Percentiles rank a stretch among this genome's conserved stretches.
Evolutionary conservation across 2,329 filamentous ascomycete species (phyloP).

Genomic region (Mariannaea elegans): DNA sequence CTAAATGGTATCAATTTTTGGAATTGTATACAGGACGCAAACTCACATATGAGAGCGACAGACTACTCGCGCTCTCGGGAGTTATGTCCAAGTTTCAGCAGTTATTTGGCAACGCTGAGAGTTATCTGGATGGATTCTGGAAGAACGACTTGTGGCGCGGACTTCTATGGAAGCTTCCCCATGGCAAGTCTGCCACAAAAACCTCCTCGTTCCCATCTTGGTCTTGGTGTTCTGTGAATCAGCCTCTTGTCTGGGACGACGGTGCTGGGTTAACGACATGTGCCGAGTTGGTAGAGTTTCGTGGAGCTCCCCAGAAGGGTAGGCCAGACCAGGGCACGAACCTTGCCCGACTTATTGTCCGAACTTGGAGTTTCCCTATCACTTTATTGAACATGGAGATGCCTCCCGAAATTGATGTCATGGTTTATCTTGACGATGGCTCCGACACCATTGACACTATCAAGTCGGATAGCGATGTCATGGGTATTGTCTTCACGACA

Average conservation of each 20-base stretch:
- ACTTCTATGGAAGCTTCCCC: neutral
- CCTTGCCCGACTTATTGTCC: neutral
- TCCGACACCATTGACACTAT: neutral
- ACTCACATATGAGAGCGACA: constrained; percentile 19
- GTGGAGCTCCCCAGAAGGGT: neutral
- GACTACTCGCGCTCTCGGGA: constrained; percentile 3
- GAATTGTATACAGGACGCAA: constrained; percentile 7
- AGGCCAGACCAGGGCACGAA: neutral
- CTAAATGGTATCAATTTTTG: constrained; percentile 14
- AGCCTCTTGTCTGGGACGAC: neutral
- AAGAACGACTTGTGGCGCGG: constrained; percentile 1
- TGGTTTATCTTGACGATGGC: neutral
- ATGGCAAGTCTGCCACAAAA: neutral
- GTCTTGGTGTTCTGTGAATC: constrained; percentile 9
- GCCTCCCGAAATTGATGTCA: neutral
- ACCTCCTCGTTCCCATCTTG: constrained; percentile 4
- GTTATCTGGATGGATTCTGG: constrained; percentile 6
- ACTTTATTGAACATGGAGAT: neutral
- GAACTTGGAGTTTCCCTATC: neutral
- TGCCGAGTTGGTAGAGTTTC: neutral
- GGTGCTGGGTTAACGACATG: neutral
- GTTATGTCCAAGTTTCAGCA: constrained; percentile 1
- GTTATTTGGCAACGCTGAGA: neutral
- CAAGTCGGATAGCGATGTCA: too few relatives aligned
- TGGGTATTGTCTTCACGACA: neutral